Conservation (phyloP, 2,329 filamentous ascomycete species). For the Sclerotinia glacialis region DNA sequence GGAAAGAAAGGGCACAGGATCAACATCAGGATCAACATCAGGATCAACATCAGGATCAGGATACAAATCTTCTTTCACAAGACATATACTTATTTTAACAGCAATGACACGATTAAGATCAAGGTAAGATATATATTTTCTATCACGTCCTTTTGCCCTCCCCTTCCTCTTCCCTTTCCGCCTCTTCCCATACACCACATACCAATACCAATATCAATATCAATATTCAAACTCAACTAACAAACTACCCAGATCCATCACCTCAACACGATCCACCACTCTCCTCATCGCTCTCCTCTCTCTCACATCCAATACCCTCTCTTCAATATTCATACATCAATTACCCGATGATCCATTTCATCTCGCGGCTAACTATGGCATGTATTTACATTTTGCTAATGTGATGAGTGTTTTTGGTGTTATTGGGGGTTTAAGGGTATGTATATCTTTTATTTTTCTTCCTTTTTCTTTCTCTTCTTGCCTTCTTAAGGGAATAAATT, state of each 20-base stretch:
- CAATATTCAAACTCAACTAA: not conserved
- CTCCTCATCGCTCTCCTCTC: constrained; percentile 35
- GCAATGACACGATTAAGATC: constrained; percentile 8
- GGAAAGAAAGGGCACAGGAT: too few species aligned
- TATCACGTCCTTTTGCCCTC: too few species aligned
- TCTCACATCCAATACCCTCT: constrained; percentile 37
- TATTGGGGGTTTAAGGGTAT: constrained; percentile 45
- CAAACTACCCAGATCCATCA: not conserved
- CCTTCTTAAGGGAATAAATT: constrained; percentile 4
- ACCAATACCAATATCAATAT: not conserved
- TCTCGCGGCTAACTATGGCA: constrained; percentile 38
- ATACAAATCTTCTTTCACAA: too few species aligned
- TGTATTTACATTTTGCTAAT: constrained; percentile 44
- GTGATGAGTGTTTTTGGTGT: constrained; percentile 44
- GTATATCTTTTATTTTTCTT: constrained; percentile 22
- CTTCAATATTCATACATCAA: constrained; percentile 36
- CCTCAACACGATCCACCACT: constrained; percentile 17
- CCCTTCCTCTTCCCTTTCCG: not conserved
- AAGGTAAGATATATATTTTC: not conserved
- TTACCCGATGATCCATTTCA: constrained; percentile 39
- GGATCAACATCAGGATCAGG: too few species aligned
- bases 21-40: too few species aligned
- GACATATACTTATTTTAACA: not conserved
- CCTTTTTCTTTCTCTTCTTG: constrained; percentile 32
- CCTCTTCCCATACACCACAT: not conserved